Evolutionary conservation across 108 stramenopile species (phyloP).

Genomic region (Nitzschia sp.): DNA sequence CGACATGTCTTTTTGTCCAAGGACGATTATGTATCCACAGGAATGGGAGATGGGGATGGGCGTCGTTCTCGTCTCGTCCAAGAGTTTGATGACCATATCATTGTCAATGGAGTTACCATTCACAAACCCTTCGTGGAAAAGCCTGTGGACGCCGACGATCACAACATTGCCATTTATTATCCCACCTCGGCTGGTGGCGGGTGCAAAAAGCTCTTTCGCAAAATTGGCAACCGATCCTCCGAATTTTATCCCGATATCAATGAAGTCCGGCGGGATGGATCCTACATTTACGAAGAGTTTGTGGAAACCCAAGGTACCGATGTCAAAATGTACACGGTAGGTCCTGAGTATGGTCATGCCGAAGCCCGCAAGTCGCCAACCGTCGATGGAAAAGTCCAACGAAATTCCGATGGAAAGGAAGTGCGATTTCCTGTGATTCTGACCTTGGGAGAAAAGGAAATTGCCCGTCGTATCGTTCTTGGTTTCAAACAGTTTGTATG

Average conservation of each 20-base stretch:
- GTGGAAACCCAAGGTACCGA: constrained; percentile 97
- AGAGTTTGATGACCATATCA: constrained; percentile 94
- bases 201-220: constrained; percentile 96
- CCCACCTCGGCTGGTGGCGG: constrained; percentile 95
- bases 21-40: constrained; percentile 80
- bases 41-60: constrained; percentile 61
- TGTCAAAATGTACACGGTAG: constrained; percentile 98
- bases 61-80: constrained; percentile 53
- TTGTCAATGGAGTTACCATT: constrained; percentile 88
- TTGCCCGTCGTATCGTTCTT: constrained; percentile 84
- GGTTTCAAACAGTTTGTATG: constrained; percentile 96
- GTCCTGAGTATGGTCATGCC: constrained; percentile 97
- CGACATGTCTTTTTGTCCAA: constrained; percentile 83
- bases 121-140: constrained; percentile 99
- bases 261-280: constrained; percentile 89
- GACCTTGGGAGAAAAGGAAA: constrained; percentile 93
- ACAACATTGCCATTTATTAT: constrained; percentile 97
- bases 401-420: constrained; percentile 94
- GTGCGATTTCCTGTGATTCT: constrained; percentile 96
- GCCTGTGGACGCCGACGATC: constrained; percentile 98
- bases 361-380: constrained; percentile 96
- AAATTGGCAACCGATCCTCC: constrained; percentile 83
- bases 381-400: constrained; percentile 96
- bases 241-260: constrained; percentile 94
- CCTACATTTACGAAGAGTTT: constrained; percentile 97